These are phyloP conservation scores for Fusarium brachygibbosum DNA, from an alignment of 2,329 filamentous ascomycete genomes.

Conservation along the genomic window DNA sequence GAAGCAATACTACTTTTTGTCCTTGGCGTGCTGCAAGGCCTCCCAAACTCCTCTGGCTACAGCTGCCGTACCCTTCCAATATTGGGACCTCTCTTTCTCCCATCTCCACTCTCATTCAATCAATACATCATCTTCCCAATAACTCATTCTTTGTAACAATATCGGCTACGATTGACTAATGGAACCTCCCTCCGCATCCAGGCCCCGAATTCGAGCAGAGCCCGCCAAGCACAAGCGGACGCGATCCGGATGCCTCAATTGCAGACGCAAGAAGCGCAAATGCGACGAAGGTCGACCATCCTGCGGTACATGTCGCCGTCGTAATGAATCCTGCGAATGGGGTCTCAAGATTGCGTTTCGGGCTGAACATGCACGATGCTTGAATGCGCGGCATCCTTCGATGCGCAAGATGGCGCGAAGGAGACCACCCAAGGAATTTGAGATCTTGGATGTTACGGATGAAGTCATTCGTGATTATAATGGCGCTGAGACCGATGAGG, in stretches of 20 bases:
- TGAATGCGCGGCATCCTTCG: constrained; percentile 53
- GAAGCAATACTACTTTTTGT: no score
- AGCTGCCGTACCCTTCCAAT: constrained; percentile 13
- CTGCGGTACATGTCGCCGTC: constrained; percentile 54
- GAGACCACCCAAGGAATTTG: constrained; percentile 49
- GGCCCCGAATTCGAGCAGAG: constrained; percentile 2
- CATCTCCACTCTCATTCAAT: constrained; percentile 12
- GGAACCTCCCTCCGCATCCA: constrained; percentile 21
- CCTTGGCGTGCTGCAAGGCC: no score
- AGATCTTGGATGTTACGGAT: constrained; percentile 56
- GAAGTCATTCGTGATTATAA: constrained; percentile 57
- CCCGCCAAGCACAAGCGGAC: constrained; percentile 52
- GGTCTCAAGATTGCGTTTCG: constrained; percentile 56
- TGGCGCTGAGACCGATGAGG: constrained; percentile 44
- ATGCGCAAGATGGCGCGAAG: constrained; percentile 51
- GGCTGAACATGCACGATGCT: constrained; percentile 54
- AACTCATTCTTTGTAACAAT: not conserved
- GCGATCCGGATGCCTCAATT: constrained; percentile 56
- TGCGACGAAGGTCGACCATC: constrained; percentile 55
- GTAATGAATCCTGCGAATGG: constrained; percentile 54
- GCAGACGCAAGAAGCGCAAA: constrained; percentile 57
- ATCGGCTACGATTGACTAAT: constrained; percentile 45
- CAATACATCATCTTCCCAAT: not conserved
- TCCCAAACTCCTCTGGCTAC: no score
- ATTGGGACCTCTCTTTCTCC: constrained; percentile 2